Base-by-base conservation (phyloP, 2,329 filamentous ascomycete genomes). In the Periconia digitata region DNA sequence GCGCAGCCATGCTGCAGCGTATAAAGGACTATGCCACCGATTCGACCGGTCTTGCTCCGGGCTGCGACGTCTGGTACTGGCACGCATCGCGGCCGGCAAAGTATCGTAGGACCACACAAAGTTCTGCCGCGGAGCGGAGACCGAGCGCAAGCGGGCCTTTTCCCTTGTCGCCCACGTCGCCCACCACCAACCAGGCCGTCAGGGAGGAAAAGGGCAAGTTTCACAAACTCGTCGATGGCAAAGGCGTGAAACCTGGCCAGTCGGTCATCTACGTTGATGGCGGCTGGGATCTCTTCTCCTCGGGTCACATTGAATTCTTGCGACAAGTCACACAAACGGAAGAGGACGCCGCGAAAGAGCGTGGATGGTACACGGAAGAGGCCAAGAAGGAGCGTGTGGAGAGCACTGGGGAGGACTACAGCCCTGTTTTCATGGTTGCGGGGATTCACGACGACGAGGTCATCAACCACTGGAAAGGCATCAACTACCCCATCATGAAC, bases 401-500 rank as follows among this genome's bases (percentile, higher is more conserved):
- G 29, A 81, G 84, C 53, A 68, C 75, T 6, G 87, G 87, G 15
- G 79, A 79, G 39, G 89, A 95, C 71, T 95, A 95, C 64, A 79
- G 83, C 0, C 90, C 91, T 0, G 87, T 85, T 6, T 97, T 90
- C 68, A 81, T 99, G n/a, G 84, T 97, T 37, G 92, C 90, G 2
- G 94, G 94, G 41, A 86, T 99, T 20, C 94, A 99, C 72, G 89
- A 96, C 63, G 94, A 99, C 70, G 85, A 87, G 55, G 91, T 95
- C 51, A 95, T 99, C 72, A 99, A 99, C 73, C 79, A 87, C 63
- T 95, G 91, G 88, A 97, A 97, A 74, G 92, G 94, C 29, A 81
- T 96, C 62, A 99, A 99, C 75, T 99, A 96, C 69, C 94, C 94
- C 21, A 97, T 99, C 75, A 99, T 99, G 94, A 99, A 97, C 76